Evolutionary conservation across 208 protist species (phyloP).

Genomic region (Acanthamoeba triangularis): DNA sequence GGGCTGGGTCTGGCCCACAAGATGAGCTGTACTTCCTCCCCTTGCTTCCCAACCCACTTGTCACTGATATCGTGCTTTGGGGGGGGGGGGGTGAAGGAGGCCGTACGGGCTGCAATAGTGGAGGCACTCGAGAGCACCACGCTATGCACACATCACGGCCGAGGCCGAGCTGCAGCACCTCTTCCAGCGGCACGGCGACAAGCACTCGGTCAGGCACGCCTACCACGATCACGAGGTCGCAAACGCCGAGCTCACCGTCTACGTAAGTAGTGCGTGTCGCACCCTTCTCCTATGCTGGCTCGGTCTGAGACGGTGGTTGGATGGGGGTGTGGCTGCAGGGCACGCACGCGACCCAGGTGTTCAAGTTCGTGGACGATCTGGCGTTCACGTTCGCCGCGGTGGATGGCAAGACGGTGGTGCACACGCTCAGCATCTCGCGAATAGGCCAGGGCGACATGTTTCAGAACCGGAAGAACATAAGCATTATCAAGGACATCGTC

Average conservation of each 20-base stretch:
- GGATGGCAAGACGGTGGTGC: slow-evolving; percentile 19
- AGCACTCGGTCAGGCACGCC: slow-evolving; percentile 60
- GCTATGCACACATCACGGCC: not conserved
- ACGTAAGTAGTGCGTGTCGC: not conserved
- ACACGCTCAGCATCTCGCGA: slow-evolving; percentile 25
- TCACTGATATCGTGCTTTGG: not conserved
- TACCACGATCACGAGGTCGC: slow-evolving; percentile 30
- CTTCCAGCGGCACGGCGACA: slow-evolving; percentile 5
- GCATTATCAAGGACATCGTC: not conserved
- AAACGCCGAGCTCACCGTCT: slow-evolving; percentile 35
- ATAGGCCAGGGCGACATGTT: slow-evolving; percentile 8
- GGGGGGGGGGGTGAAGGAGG: not conserved
- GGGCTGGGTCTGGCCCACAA: no score
- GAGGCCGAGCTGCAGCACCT: not conserved
- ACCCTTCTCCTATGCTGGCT: not conserved
- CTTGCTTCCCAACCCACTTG: not conserved
- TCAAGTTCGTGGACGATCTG: slow-evolving; percentile 24
- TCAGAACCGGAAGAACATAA: not conserved
- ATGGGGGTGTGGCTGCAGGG: not conserved
- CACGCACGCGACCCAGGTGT: slow-evolving; percentile 36
- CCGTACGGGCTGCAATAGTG: not conserved
- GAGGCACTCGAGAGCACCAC: not conserved
- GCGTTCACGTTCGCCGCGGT: slow-evolving; percentile 26
- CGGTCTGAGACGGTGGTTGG: not conserved
- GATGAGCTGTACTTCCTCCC: not conserved